Conservation (phyloP, 148 eudicot species). For the Bassia scoparia region DNA sequence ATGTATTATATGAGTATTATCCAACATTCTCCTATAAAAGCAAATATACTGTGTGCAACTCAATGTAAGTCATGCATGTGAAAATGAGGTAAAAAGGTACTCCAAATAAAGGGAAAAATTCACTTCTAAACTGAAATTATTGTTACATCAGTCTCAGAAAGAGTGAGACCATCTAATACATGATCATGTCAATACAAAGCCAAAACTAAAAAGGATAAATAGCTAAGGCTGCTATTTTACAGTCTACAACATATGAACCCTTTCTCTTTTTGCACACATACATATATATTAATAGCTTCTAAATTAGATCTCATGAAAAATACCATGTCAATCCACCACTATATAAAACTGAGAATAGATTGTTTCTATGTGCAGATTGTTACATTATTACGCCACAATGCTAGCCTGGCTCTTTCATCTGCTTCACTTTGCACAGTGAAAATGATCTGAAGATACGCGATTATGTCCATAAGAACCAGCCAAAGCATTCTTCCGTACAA, state of each 20-base stretch:
- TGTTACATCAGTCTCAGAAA: not conserved
- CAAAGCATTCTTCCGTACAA: not conserved
- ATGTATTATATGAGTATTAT: no score
- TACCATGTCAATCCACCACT: not conserved
- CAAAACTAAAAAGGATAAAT: not conserved
- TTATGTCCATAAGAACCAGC: not conserved
- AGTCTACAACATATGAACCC: not conserved
- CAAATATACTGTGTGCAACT: no score
- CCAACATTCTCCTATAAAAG: no score
- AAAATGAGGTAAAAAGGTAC: not conserved
- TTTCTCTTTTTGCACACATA: slow-evolving; percentile 7
- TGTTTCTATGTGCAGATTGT: slow-evolving; percentile 20
- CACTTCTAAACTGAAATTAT: not conserved
- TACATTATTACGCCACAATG: slow-evolving; percentile 6
- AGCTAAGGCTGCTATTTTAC: not conserved
- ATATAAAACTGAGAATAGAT: not conserved
- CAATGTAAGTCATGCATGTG: no score
- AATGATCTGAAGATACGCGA: slow-evolving; percentile 13
- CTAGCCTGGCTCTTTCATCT: slow-evolving; percentile 17
- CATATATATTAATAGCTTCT: not conserved
- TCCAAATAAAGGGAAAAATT: not conserved
- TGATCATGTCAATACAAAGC: not conserved
- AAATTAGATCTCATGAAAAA: no score
- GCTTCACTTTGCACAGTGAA: slow-evolving; percentile 4
- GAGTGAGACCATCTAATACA: not conserved